phyloP scores from a whole-genome alignment of 768 basidiomycete species.

The Kwoniella sp. region DNA sequence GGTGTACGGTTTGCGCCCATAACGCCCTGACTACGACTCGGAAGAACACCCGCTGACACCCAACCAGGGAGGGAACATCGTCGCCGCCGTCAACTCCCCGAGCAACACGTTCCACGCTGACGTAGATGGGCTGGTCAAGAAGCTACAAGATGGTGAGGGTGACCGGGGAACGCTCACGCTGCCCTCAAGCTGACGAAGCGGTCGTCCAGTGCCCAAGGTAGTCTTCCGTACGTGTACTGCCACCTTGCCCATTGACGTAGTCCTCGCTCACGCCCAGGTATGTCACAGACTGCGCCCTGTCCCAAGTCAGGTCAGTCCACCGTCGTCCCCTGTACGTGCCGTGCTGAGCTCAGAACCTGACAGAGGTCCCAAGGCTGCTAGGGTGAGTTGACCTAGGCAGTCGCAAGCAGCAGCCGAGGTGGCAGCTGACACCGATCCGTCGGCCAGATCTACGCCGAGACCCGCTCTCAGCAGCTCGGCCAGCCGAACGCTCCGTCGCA shows the following conservation, averaged over 20 bases:
- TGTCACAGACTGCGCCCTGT: constrained; percentile 45
- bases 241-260: no score
- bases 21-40: no score
- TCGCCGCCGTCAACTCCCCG: constrained; percentile 41
- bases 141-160: constrained; percentile 33
- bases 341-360: constrained; percentile 1
- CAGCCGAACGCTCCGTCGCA: constrained; percentile 19
- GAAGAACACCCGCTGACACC: no score
- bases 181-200: not conserved
- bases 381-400: constrained; percentile 28
- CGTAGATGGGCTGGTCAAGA: constrained; percentile 39
- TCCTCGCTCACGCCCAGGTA: no score
- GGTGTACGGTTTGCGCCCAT: not conserved
- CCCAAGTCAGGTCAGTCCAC: constrained; percentile 36
- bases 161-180: not conserved
- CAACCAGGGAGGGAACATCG: constrained; percentile 49
- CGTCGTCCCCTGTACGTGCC: not conserved
- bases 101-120: constrained; percentile 42
- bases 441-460: constrained; percentile 47
- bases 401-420: no score
- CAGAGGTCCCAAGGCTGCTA: constrained; percentile 48
- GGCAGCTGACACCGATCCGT: not conserved
- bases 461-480: constrained; percentile 16
- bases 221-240: constrained; percentile 39
- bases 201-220: constrained; percentile 33